Conservation (phyloP, 176 grass and related monocot species). For the Poa pratensis region DNA sequence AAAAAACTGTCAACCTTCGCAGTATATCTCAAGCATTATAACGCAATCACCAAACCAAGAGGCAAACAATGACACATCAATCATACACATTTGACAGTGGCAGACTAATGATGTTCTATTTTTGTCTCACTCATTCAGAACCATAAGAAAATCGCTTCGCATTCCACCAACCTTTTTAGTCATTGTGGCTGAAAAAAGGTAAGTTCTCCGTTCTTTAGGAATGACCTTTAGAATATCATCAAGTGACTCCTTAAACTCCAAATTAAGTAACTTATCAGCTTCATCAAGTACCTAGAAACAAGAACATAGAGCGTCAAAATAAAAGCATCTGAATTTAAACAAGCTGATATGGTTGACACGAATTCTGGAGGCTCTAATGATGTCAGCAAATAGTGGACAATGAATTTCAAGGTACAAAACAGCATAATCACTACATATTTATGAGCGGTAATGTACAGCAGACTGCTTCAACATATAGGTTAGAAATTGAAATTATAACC, state of each 20-base stretch:
- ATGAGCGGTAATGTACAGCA: constrained; percentile 15
- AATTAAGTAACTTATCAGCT: constrained; percentile 86
- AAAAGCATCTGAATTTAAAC: constrained; percentile 20
- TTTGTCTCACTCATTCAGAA: background rate
- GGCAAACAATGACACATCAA: background rate
- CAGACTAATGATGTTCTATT: constrained; percentile 8
- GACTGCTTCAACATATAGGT: background rate
- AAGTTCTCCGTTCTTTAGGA: constrained; percentile 86
- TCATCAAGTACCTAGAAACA: constrained; percentile 82
- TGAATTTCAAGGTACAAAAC: background rate
- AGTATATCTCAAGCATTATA: constrained; percentile 2
- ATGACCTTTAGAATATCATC: constrained; percentile 94
- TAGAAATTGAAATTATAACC: background rate
- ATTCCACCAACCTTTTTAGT: constrained; percentile 76
- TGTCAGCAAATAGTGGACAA: constrained; percentile 19
- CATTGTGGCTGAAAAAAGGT: constrained; percentile 94
- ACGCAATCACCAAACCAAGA: constrained; percentile 7
- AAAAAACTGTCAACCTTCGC: background rate
- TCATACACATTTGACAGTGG: background rate
- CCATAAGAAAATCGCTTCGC: background rate
- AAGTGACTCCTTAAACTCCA: constrained; percentile 92
- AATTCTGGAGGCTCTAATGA: background rate
- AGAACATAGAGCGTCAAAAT: constrained; percentile 25
- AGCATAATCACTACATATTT: background rate
- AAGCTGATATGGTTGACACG: background rate